Conservation (phyloP, 495 filamentous ascomycete genomes). For the Thozetella sp. region DNA sequence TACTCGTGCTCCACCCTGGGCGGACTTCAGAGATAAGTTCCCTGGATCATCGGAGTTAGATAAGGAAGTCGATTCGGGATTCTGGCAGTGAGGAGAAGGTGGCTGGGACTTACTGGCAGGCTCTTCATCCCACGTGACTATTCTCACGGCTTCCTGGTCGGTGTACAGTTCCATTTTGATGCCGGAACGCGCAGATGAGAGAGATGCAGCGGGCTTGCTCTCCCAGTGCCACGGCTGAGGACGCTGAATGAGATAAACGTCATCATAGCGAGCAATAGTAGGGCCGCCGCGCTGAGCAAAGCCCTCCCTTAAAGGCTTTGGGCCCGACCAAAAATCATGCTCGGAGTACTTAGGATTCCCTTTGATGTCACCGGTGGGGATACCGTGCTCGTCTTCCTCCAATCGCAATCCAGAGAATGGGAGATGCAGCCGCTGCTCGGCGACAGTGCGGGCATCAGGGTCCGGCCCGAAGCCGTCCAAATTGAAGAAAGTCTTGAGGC, state of each 20-base stretch:
- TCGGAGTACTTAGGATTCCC: neutral
- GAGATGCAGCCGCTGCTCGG: neutral
- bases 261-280: neutral
- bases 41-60: neutral
- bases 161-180: constrained; percentile 9
- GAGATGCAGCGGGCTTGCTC: neutral
- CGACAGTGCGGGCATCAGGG: neutral
- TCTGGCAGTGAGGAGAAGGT: no score
- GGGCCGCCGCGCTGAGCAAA: no score
- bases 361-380: constrained; percentile 6
- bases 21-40: neutral
- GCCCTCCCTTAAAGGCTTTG: neutral
- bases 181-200: constrained; percentile 1
- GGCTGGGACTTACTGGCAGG: no score
- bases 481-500: neutral
- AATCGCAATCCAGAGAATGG: neutral
- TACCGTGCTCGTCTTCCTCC: constrained; percentile 1
- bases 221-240: neutral
- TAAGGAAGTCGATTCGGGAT: neutral
- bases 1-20: neutral
- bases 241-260: neutral
- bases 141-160: constrained; percentile 7
- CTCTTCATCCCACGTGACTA: constrained; percentile 6
- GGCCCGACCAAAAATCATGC: neutral
- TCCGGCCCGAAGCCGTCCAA: neutral